These are phyloP conservation scores for Paraphoma chrysanthemicola DNA, from an alignment of 2,329 filamentous ascomycete species.

Conservation along the genomic window DNA sequence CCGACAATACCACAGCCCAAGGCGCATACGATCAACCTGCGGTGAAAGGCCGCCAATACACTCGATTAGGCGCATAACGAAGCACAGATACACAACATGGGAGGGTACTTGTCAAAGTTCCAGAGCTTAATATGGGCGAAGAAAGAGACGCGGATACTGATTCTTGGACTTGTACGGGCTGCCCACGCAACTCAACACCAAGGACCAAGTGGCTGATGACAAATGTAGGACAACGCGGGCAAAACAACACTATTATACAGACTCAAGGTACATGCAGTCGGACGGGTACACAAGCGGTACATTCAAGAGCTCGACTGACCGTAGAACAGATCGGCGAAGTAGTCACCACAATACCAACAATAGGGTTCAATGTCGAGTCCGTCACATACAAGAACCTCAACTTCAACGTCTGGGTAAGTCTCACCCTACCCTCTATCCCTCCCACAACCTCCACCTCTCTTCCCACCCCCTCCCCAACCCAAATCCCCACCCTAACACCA, in stretches of 20 bases:
- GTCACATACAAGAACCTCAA: constrained; percentile 98
- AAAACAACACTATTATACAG: constrained; percentile 97
- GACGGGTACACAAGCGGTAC: too few relatives aligned
- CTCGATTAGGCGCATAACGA: constrained; percentile 13
- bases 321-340: constrained; percentile 99
- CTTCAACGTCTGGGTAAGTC: constrained; percentile 95
- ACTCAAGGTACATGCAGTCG: constrained; percentile 90
- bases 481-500: background rate
- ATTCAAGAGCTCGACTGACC: too few relatives aligned
- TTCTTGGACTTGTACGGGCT: constrained; percentile 81
- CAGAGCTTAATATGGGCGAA: constrained; percentile 70
- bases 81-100: constrained; percentile 35
- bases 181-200: background rate
- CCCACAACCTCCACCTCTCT: background rate
- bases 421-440: background rate
- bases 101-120: constrained; percentile 41
- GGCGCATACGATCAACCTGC: constrained; percentile 5
- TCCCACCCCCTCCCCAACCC: background rate
- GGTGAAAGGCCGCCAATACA: constrained; percentile 22
- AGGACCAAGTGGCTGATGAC: constrained; percentile 28
- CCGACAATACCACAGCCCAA: background rate
- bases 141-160: constrained; percentile 97
- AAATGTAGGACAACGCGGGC: constrained; percentile 86
- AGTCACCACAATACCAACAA: constrained; percentile 98
- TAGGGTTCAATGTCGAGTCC: constrained; percentile 99